Base-by-base conservation (phyloP, 768 basidiomycete species). In the Psilocybe azurescens region DNA sequence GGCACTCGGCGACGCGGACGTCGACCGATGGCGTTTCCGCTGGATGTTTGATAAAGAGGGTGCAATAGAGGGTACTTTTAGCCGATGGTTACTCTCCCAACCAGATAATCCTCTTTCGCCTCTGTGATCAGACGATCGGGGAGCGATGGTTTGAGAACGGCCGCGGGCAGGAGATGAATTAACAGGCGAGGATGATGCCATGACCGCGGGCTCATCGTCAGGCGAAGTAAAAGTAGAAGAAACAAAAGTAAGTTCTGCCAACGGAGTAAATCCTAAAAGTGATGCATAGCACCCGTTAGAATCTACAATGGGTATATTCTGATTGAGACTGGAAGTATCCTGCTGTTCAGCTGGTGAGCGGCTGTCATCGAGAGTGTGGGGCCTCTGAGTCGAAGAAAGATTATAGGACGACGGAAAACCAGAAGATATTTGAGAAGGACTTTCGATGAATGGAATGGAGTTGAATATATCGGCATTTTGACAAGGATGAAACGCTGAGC, bases 31-130 rank as follows among this genome's bases (percentile, higher is more conserved):
- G 6, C 63, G 60, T 52, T 64, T 60, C 28, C 39, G 24, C 3
- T 29, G 7, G 53, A 44, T 47, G 30, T 52, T 11, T 33, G 56
- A 18, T 36, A 49, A 59, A 50, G 29, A 32, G n/a, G 30, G 47
- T 49, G 16, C 54, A 16, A 24, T 33, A 18, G 54, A 52, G 18
- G 51, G 48, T 14, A 18, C 53, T 32, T 36, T 59, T 46, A 53
- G 59, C 44, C 11, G 38, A 7, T 46, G 8, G 18, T 38, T n/a
- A n/a, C 46, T 60, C 3, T 59, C 52, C 68, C 68, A 69, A 9
- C 65, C 68, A 13, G 46, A 63, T 16, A 69, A 53, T 3, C 65
- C 68, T 48, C 65, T 57, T 47, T 61, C 7, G 10, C 52, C 50
- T 16, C 20, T 49, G 4, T 33, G 53, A 33, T 53, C 16, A 56